Evolutionary conservation across 768 basidiomycete genomes (phyloP).

Genomic region (Obba rivulosa): DNA sequence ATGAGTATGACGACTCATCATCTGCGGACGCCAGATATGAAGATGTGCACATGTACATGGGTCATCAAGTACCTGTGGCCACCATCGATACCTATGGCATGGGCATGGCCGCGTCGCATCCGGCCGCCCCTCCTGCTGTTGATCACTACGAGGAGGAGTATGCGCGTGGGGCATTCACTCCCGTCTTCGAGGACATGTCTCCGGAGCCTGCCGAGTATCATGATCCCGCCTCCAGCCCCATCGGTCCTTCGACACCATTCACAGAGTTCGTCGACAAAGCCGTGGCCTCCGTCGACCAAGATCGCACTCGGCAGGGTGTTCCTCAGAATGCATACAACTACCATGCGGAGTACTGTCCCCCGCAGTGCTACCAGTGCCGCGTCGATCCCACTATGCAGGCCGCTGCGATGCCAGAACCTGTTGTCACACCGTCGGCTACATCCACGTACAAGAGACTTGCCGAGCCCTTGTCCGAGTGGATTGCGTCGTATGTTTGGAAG

Average conservation of each 20-base stretch:
- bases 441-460: slow-evolving; percentile 64
- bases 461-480: slow-evolving; percentile 75
- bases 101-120: background rate
- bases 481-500: slow-evolving; percentile 78
- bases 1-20: slow-evolving; percentile 23
- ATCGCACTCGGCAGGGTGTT: background rate
- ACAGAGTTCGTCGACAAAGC: slow-evolving; percentile 71
- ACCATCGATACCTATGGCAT: slow-evolving; percentile 1
- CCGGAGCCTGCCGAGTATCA: slow-evolving; percentile 46
- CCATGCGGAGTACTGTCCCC: slow-evolving; percentile 21
- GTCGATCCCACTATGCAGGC: slow-evolving; percentile 4
- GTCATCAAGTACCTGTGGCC: slow-evolving; percentile 14
- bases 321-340: slow-evolving; percentile 5
- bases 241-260: slow-evolving; percentile 74
- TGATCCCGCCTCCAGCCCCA: slow-evolving; percentile 59
- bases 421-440: slow-evolving; percentile 46
- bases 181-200: slow-evolving; percentile 51
- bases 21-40: slow-evolving; percentile 19
- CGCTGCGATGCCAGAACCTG: slow-evolving; percentile 35
- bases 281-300: slow-evolving; percentile 36
- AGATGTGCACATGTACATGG: background rate
- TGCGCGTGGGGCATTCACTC: slow-evolving; percentile 48
- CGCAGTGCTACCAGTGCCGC: slow-evolving; percentile 25
- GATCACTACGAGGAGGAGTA: slow-evolving; percentile 2
- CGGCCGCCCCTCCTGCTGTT: background rate